These are phyloP conservation scores for Ulota crispa DNA, from an alignment of 225 moss, liverwort and hornwort genomes.

Conservation along the genomic window DNA sequence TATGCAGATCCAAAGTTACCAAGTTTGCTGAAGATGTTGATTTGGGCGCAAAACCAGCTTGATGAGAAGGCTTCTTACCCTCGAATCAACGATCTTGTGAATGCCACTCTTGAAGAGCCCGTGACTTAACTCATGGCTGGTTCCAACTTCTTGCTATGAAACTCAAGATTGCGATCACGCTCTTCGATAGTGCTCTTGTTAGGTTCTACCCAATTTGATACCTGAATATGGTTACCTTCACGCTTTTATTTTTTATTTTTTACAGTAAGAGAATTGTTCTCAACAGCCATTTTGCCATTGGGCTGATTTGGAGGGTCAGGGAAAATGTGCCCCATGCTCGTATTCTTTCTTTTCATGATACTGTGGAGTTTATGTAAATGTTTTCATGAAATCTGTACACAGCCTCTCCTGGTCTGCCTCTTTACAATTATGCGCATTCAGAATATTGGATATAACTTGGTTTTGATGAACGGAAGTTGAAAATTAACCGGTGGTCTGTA, in stretches of 20 bases:
- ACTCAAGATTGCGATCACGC: conserved; percentile 14
- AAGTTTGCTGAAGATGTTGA: conserved; percentile 90
- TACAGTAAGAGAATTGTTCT: conserved; percentile 30
- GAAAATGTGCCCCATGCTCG: conserved; percentile 25
- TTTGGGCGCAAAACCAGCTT: conserved; percentile 92
- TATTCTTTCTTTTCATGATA: conserved; percentile 27
- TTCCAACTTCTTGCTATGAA: conserved; percentile 1
- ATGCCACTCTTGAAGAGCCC: conserved; percentile 90
- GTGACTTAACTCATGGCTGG: conserved; percentile 52
- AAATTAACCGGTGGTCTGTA: conserved; percentile 6
- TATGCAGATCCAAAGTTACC: conserved; percentile 90
- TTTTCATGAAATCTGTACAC: conserved; percentile 24
- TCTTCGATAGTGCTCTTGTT: not conserved
- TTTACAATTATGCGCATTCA: not conserved
- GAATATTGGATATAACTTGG: conserved; percentile 5
- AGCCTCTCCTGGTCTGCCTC: conserved; percentile 22
- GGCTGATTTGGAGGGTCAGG: conserved; percentile 32
- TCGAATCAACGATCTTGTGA: conserved; percentile 85
- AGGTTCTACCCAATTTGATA: conserved; percentile 28
- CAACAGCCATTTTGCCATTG: conserved; percentile 21
- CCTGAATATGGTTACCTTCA: conserved; percentile 9
- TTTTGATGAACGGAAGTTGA: not conserved
- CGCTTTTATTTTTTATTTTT: conserved; percentile 2
- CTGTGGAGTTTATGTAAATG: conserved; percentile 24
- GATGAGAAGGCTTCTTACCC: conserved; percentile 97